Evolutionary conservation across 108 stramenopile species (phyloP), one percentile per base, ranked within the genome.

Genomic region (Seminavis robusta): DNA sequence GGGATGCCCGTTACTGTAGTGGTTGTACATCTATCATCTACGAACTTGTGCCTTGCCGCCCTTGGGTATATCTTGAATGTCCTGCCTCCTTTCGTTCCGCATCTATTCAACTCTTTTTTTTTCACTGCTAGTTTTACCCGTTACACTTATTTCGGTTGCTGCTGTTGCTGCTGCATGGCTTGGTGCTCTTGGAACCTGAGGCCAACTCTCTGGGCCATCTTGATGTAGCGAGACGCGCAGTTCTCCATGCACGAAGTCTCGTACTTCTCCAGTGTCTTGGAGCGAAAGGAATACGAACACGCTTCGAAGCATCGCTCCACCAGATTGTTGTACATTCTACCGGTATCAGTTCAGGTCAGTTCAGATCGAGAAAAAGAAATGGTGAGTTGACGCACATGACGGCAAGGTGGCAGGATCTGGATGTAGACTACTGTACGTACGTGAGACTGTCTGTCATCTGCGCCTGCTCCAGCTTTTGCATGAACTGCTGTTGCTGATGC

Each of bases 91-190:
- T n/a, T n/a, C n/a, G n/a, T n/a, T n/a, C n/a, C n/a, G n/a, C n/a
- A n/a, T n/a, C n/a, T n/a, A n/a, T n/a, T n/a, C n/a, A n/a, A n/a
- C n/a, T n/a, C n/a, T n/a, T n/a, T n/a, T n/a, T n/a, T n/a, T n/a
- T n/a, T n/a, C n/a, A n/a, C n/a, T n/a, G n/a, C n/a, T n/a, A n/a
- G n/a, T n/a, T n/a, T n/a, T n/a, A n/a, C n/a, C n/a, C n/a, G n/a
- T n/a, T n/a, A n/a, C n/a, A n/a, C n/a, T n/a, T n/a, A n/a, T n/a
- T n/a, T n/a, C n/a, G n/a, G n/a, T n/a, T n/a, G n/a, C n/a, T n/a
- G n/a, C n/a, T n/a, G n/a, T 67, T 89, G 71, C 61, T 89, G 87
- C 63, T 86, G 82, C 80, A 90, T 69, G 5, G 88, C 88, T 62
- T 90, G 88, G 62, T 86, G 80, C 47, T 90, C 88, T 1, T 82